Evolutionary conservation across 2,329 filamentous ascomycete genomes (phyloP), one percentile per base, ranked within the genome.

Genomic region (Ceratocystis ficicola): DNA sequence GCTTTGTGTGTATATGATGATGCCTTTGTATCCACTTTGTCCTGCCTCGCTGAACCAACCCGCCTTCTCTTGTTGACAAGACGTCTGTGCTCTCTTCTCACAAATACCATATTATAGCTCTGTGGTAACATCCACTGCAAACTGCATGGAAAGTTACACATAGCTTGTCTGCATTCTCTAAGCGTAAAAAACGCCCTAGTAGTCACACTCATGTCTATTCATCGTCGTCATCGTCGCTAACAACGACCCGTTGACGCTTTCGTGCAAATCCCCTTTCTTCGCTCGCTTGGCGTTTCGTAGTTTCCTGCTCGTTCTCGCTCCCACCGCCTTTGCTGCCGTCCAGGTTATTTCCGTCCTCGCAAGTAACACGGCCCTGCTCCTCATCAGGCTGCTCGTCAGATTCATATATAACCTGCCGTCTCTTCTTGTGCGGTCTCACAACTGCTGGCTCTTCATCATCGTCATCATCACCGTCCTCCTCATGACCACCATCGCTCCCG

Each of bases 221-320:
- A 28, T 64, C 62, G 46, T 50, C 62, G 20, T 63, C 62, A n/a
- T 48, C 46, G 36, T 57, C 50, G 28, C 63, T 64, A 5, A 64
- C 22, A 44, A 44, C 48, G 4, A 30, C 25, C 30, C 63, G 63
- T 22, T 64, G 46, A 30, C 63, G 48, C n/a, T 44, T 57, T 2
- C 63, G 63, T 52, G 41, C 15, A 25, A 41, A 22, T 8, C 17
- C 20, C 36, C n/a, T 61, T 20, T 7, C 57, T 17, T 10, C 15
- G 28, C 36, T 41, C 5, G 30, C 30, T 12, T 17, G 36, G 41
- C 20, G 60, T 62, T 44, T 20, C 17, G 4, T 44, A 17, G 30
- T 28, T 17, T 46, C 15, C 20, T 44, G 25, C 6, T 62, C 32
- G 32, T 15, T 28, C 25, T 5, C 48, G 15, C 48, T 52, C 2